Evolutionary conservation across 2,329 filamentous ascomycete species (phyloP).

Genomic region (Claviceps lovelessii): DNA sequence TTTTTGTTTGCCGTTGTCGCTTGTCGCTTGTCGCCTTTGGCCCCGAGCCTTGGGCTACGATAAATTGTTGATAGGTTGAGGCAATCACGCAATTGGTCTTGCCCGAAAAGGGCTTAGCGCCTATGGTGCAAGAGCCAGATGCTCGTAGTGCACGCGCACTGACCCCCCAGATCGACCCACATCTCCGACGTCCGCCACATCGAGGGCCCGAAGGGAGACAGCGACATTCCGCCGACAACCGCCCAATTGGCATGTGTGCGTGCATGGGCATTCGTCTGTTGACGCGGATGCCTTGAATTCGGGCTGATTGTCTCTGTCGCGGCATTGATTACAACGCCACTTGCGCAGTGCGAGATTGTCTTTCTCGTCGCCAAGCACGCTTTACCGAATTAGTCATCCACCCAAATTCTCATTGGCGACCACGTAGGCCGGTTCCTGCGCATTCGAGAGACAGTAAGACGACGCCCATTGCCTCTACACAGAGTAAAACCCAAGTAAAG

Average conservation of each 20-base stretch:
- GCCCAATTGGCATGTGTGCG: not conserved
- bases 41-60: not conserved
- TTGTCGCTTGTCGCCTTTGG: slow-evolving; percentile 2
- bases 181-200: slow-evolving; percentile 6
- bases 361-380: not conserved
- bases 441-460: no score
- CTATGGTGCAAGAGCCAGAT: slow-evolving; percentile 13
- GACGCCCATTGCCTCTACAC: no score
- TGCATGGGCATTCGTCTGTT: not conserved
- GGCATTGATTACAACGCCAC: not conserved
- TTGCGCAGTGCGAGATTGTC: not conserved
- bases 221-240: slow-evolving; percentile 6
- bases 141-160: slow-evolving; percentile 1
- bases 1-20: slow-evolving; percentile 1
- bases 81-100: slow-evolving; percentile 27
- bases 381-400: slow-evolving; percentile 1
- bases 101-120: slow-evolving; percentile 17
- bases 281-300: not conserved
- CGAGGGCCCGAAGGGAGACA: not conserved
- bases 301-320: no score
- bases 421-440: no score
- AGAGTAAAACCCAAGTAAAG: no score
- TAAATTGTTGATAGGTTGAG: slow-evolving; percentile 23
- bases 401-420: slow-evolving; percentile 1
- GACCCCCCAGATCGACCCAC: slow-evolving; percentile 5